Base-by-base conservation (phyloP, 164 flowering plant genomes). In the Sedum album region DNA sequence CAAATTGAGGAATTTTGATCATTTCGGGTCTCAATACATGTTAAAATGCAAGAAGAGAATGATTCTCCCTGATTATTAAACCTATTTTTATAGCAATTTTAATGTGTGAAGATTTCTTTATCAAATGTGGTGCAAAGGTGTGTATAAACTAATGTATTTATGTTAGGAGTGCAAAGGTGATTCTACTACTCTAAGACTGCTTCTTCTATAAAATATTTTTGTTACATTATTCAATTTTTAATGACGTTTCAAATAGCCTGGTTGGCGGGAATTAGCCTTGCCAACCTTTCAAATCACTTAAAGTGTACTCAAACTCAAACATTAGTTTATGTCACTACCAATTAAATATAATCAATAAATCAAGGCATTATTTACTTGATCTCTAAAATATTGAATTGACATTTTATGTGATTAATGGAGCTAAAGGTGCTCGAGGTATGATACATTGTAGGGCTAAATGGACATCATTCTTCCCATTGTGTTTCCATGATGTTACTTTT, bases 401-500 rank as follows among this genome's bases (percentile, higher is more conserved):
- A 26, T 2, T n/a, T 35, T 3, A 55, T 25, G 9, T 25, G 26
- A 25, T 14, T 5, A 7, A 55, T n/a, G n/a, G n/a, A n/a, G n/a
- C n/a, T n/a, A 55, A 23, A 55, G 31, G 61, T 55, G 61, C 30
- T 26, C 31, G 9, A 55, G 31, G 9, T 55, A 55, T 55, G 31
- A 23, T 55, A 55, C 31, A 55, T n/a, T 55, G 61, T 26, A 55
- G 61, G 57, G 61, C 31, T 23, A 25, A 31, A 55, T 55, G 31
- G 8, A 55, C 61, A 55, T 55, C 31, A 55, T 55, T 25, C 30
- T 5, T n/a, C 26, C 57, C 61, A 55, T 55, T 4, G 3, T 55
- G 30, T 55, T 55, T 26, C 61, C 61, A 55, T 55, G 31, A 55
- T 55, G 61, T 55, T 55, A 31, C 61, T 55, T 23, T 23, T 10